phyloP scores from a whole-genome alignment of 768 basidiomycete species.

The Tylopilus sp. region DNA sequence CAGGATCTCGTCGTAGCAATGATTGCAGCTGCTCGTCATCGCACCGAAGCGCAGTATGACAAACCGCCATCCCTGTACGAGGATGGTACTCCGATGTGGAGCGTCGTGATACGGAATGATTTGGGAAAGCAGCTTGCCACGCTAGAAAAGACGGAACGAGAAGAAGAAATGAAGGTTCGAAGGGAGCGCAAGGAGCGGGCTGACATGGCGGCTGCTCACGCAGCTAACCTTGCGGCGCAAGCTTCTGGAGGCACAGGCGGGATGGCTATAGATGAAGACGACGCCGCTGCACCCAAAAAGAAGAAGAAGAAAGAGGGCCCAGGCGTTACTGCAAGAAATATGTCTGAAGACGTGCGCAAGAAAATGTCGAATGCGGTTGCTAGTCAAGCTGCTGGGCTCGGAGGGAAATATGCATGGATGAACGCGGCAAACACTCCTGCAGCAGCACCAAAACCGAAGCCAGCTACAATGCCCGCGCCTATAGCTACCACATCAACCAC shows the following conservation, averaged over 20 bases:
- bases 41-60: conserved; percentile 68
- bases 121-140: conserved; percentile 73
- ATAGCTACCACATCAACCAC: conserved; percentile 23
- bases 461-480: conserved; percentile 32
- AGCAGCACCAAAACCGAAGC: conserved; percentile 37
- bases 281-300: conserved; percentile 67
- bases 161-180: conserved; percentile 75
- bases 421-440: conserved; percentile 54
- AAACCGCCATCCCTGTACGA: conserved; percentile 62
- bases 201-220: conserved; percentile 68
- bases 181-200: conserved; percentile 76
- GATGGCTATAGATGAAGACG: conserved; percentile 43
- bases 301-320: conserved; percentile 80
- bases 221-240: conserved; percentile 60
- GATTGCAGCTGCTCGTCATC: conserved; percentile 65
- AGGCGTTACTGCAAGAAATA: conserved; percentile 80
- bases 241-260: conserved; percentile 34
- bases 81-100: conserved; percentile 79
- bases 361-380: conserved; percentile 90
- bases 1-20: conserved; percentile 65
- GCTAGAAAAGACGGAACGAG: conserved; percentile 76
- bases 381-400: conserved; percentile 81
- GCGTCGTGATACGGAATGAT: conserved; percentile 70
- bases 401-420: conserved; percentile 89
- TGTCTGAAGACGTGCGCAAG: conserved; percentile 89